These are phyloP conservation scores for Hemisphaericaspora subhashii DNA, from an alignment of 1,139 yeast species.

Conservation along the genomic window DNA sequence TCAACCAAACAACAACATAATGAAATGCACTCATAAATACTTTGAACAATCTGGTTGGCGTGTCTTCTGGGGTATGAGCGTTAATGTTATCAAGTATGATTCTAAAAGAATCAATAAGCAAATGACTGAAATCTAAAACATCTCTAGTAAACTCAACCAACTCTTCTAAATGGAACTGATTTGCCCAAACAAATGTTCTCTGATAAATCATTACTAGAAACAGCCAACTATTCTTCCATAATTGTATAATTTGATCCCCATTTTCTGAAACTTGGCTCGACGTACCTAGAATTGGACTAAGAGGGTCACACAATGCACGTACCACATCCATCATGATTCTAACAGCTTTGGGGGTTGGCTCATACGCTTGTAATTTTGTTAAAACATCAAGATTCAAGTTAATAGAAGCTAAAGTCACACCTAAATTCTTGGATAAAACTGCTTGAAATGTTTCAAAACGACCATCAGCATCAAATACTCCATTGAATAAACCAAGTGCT, in stretches of 20 bases:
- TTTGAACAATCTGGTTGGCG: constrained; percentile 25
- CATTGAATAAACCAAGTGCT: constrained; percentile 71
- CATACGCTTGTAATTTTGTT: constrained; percentile 53
- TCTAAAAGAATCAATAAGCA: constrained; percentile 64
- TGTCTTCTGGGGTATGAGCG: constrained; percentile 11
- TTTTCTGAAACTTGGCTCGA: constrained; percentile 14
- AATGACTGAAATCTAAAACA: constrained; percentile 74
- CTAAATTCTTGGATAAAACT: constrained; percentile 44
- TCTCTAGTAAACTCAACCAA: constrained; percentile 84
- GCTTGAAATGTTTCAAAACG: constrained; percentile 69
- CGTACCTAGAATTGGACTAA: constrained; percentile 46
- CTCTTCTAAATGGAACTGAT: constrained; percentile 52
- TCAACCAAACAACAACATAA: constrained; percentile 72
- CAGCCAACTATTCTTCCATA: constrained; percentile 74
- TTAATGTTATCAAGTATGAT: constrained; percentile 43
- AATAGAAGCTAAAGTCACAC: constrained; percentile 49
- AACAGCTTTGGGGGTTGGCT: constrained; percentile 76
- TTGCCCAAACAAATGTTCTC: constrained; percentile 75
- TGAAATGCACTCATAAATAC: constrained; percentile 53
- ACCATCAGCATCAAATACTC: constrained; percentile 66
- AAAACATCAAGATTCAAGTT: constrained; percentile 47
- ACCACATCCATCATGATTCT: constrained; percentile 74
- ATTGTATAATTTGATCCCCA: constrained; percentile 22
- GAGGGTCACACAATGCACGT: constrained; percentile 64
- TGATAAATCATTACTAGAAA: constrained; percentile 69